A percentile compares a stretch with the other conserved stretches of the same genome.
These are phyloP conservation scores for Salvia splendens DNA, from an alignment of 257 asterid species.

Conservation along the genomic window DNA sequence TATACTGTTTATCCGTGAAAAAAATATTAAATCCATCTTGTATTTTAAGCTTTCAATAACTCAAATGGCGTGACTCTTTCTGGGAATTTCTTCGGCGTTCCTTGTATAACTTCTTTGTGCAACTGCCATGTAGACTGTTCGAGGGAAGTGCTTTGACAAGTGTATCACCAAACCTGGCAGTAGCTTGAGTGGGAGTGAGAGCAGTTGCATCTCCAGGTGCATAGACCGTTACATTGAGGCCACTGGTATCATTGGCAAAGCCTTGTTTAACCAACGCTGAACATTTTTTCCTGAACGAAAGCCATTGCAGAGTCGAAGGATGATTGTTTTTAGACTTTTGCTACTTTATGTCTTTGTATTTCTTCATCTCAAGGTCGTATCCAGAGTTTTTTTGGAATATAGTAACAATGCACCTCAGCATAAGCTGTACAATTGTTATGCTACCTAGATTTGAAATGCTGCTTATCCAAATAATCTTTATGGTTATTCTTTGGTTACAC, in stretches of 20 bases:
- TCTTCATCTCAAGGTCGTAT: slow-evolving; percentile 5
- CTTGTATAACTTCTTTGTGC: background rate
- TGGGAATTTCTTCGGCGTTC: slow-evolving; percentile 1
- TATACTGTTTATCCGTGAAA: background rate
- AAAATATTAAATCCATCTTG: background rate
- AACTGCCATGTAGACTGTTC: slow-evolving; percentile 55
- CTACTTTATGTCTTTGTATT: background rate
- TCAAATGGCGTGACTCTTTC: background rate
- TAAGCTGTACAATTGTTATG: background rate
- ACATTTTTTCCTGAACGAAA: background rate
- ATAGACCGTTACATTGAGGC: slow-evolving; percentile 92
- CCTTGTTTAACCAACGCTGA: slow-evolving; percentile 66
- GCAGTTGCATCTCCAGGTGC: slow-evolving; percentile 90
- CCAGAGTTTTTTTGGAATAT: background rate
- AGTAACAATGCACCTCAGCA: background rate
- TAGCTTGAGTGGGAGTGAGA: slow-evolving; percentile 77
- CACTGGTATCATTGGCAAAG: slow-evolving; percentile 68
- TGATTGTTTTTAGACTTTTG: background rate
- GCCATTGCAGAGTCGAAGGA: background rate
- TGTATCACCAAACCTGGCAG: slow-evolving; percentile 88
- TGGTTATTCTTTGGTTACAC: background rate
- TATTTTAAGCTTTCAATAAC: no score
- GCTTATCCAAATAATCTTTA: background rate
- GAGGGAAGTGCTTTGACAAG: slow-evolving; percentile 89
- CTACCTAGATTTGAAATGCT: background rate